Evolutionary conservation across 1,139 yeast species (phyloP).

Genomic region (Nematodospora anomalae): DNA sequence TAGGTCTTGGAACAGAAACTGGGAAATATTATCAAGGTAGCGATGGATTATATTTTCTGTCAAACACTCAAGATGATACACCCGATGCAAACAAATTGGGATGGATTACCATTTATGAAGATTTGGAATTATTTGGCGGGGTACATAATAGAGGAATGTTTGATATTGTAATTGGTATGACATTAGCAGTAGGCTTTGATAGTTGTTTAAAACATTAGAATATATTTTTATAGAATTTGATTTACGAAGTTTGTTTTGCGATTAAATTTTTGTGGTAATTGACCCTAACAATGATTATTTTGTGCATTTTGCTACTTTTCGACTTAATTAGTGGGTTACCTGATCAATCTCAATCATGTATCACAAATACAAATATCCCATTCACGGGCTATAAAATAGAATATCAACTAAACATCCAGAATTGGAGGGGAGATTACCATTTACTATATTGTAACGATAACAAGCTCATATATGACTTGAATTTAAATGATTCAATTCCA

Average conservation of each 20-base stretch:
- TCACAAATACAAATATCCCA: slow-evolving; percentile 18
- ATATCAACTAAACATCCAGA: slow-evolving; percentile 21
- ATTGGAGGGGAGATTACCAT: slow-evolving; percentile 20
- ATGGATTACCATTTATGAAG: slow-evolving; percentile 63
- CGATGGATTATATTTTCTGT: slow-evolving; percentile 52
- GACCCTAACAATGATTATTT: not conserved
- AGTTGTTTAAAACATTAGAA: slow-evolving; percentile 13
- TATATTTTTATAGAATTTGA: not conserved
- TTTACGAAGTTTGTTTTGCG: not conserved
- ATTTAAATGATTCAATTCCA: slow-evolving; percentile 26
- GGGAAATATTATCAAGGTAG: slow-evolving; percentile 47
- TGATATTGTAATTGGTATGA: slow-evolving; percentile 54
- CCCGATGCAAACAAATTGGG: slow-evolving; percentile 62
- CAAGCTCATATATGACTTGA: slow-evolving; percentile 26
- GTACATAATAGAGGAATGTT: slow-evolving; percentile 43
- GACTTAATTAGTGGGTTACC: slow-evolving; percentile 6
- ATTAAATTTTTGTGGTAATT: not conserved
- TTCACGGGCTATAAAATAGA: slow-evolving; percentile 38
- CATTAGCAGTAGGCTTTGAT: slow-evolving; percentile 56
- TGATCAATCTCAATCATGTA: slow-evolving; percentile 17
- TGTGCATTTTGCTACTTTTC: not conserved
- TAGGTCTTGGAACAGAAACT: slow-evolving; percentile 32
- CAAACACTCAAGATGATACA: slow-evolving; percentile 55
- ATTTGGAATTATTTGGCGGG: slow-evolving; percentile 25
- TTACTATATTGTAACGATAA: slow-evolving; percentile 34